Base-by-base conservation (phyloP, 2,329 filamentous ascomycete genomes). In the Fusarium coffeatum region DNA sequence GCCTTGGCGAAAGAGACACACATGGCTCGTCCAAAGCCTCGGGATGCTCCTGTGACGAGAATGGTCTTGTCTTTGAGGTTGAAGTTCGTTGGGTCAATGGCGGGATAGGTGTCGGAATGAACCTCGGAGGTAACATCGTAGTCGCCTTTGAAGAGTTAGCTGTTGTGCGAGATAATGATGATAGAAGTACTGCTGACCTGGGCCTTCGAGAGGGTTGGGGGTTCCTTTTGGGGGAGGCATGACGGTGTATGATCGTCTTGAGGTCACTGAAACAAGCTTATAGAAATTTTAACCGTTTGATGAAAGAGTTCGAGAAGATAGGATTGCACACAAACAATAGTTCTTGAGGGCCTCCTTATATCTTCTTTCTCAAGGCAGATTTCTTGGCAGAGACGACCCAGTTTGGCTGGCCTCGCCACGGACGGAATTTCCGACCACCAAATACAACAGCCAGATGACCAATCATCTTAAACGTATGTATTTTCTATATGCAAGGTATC, bases 11-110 rank as follows among this genome's bases (percentile, higher is more conserved):
- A 64, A 6, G 43, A 54, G 6, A 5, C 50, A 13, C 61, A 64
- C 61, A 64, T 64, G 6, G 59, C 61, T 32, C 43, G 30, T 6
- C 61, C 61, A 34, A 45, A 64, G 2, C 61, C 59, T 32, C 61
- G 59, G 7, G 61, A 64, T 41, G 61, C 59, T 13, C 61, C 61
- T 8, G 59, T 64, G 5, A 64, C 43, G 15, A 64, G 43, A 20
- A 64, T 25, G 16, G 53, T 27, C 11, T 64, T 64, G 4, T 18
- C 59, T 20, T 64, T 46, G 0, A 64, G 8, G 10, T 58, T 6
- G 2, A 64, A 58, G 12, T 64, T 64, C 8, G 32, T 20, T 8
- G 61, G 60, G 37, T 64, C 43, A 12, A 64, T 64, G 18, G 43
- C 59, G 18, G 60, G 43, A 9, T 64, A 64, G 18, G 43, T 57